A percentile compares a stretch with the other conserved stretches of the same genome.
Conservation (phyloP, 441 rosid genomes). For the Erodium trifolium region DNA sequence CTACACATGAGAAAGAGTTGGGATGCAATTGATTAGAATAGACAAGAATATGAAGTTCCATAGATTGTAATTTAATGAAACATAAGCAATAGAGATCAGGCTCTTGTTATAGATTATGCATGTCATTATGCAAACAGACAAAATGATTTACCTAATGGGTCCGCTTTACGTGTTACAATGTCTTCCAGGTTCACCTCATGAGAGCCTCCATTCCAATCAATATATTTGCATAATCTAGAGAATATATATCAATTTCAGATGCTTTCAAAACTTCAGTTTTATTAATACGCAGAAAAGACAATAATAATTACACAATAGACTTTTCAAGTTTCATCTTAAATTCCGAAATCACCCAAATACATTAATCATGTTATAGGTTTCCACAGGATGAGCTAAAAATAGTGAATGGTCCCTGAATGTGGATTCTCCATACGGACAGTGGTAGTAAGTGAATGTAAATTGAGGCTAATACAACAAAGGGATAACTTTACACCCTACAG, state of each 20-base stretch:
- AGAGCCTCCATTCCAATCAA: slow-evolving; percentile 45
- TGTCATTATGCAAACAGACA: background rate
- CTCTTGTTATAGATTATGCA: background rate
- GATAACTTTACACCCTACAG: no score
- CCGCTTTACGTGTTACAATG: slow-evolving; percentile 44
- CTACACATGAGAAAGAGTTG: slow-evolving; percentile 28
- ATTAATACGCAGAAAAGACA: background rate
- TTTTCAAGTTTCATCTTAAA: background rate
- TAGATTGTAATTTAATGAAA: background rate
- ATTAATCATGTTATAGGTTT: background rate
- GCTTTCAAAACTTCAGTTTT: background rate
- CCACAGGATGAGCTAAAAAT: background rate
- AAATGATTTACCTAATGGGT: slow-evolving; percentile 51
- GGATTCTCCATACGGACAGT: background rate
- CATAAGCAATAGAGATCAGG: background rate
- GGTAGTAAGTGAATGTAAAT: background rate
- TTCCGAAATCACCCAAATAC: background rate
- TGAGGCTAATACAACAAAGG: background rate
- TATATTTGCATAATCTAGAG: slow-evolving; percentile 65
- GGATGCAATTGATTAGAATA: slow-evolving; percentile 12
- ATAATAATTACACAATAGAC: background rate
- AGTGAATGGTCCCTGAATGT: background rate
- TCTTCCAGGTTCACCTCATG: slow-evolving; percentile 55
- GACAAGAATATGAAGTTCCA: background rate
- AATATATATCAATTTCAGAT: slow-evolving; percentile 20